phyloP scores from a whole-genome alignment of 192 early-diverging fungal species.

The Podila epicladia region DNA sequence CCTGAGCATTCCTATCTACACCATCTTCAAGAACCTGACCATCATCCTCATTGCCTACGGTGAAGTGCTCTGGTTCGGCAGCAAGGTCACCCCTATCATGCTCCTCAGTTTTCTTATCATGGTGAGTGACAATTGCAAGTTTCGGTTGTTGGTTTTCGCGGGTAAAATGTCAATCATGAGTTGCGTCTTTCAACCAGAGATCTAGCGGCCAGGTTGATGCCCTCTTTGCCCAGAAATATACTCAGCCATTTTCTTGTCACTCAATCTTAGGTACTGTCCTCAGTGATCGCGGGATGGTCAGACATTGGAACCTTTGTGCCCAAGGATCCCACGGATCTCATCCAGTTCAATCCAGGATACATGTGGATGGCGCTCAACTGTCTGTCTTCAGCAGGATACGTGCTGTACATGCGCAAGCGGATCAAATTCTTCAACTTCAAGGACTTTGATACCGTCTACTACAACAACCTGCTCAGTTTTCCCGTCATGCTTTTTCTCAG shows the following conservation, averaged over 20 bases:
- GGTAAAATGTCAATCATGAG: not conserved
- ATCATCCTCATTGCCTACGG: conserved; percentile 97
- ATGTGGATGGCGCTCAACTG: conserved; percentile 96
- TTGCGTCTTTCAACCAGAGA: not conserved
- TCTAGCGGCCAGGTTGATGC: not conserved
- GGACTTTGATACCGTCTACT: conserved; percentile 98
- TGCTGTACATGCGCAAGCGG: conserved; percentile 90
- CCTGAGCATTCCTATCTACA: conserved; percentile 93
- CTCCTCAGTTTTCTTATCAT: conserved; percentile 85
- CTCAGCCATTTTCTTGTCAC: not conserved
- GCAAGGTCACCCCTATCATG: conserved; percentile 84
- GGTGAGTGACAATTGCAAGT: no score
- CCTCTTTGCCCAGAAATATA: no score
- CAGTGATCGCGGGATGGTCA: conserved; percentile 87
- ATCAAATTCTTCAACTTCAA: conserved; percentile 93
- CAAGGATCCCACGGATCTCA: conserved; percentile 20
- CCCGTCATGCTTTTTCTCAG: conserved; percentile 81
- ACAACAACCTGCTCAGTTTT: conserved; percentile 93
- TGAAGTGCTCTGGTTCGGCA: conserved; percentile 87
- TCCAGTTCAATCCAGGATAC: conserved; percentile 63
- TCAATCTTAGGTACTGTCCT: conserved; percentile 73
- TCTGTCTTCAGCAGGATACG: conserved; percentile 85
- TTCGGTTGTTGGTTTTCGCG: no score
- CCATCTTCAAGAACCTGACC: conserved; percentile 98
- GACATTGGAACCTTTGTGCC: conserved; percentile 63